Evolutionary conservation across 139 green algal species (phyloP), one percentile per base, ranked within the genome.

Genomic region (Pedinophyceae sp.): DNA sequence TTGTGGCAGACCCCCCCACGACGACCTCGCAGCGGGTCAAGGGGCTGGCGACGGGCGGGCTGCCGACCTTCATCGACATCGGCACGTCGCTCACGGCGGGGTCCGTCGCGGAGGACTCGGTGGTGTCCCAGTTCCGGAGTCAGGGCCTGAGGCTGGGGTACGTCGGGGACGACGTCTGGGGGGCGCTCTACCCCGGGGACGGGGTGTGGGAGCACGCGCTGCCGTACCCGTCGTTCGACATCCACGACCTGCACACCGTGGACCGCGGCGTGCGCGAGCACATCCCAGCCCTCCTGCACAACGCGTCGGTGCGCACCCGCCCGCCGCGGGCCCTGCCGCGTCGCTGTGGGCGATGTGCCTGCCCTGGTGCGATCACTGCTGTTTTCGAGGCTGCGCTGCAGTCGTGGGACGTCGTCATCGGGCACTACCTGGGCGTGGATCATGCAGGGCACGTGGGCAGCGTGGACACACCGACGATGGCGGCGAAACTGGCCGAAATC

Each of bases 31-130:
- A 90, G 70, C 61, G 84, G 2, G 60, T 96, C 7, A 94, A 93
- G 47, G 73, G 64, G 13, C 60, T 88, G 22, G 58, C 82, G 15
- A 85, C 80, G 20, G 89, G 89, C 13, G 72, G 80, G 13, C 63
- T 97, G 30, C 89, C 89, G 3, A 94, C 89, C 2, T 97, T 97
- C 45, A 67, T 97, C 27, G 89, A 97, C 61, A 62, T 97, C 17
- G 77, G 79, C 16, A 71, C 62, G 34, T 83, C 69, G 53, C 97
- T 97, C 60, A 80, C 80, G 15, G 84, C 78, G 0, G 54, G 66
- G 4, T 48, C 49, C 15, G 51, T 97, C 15, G 57, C 27, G 0
- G 90, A 97, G 55, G 89, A 97, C 74, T 97, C 91, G 64, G 57
- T 97, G 23, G 50, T 96, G 24, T 47, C 55, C 23, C 90, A 97